Evolutionary conservation across 2,329 filamentous ascomycete genomes (phyloP).

Genomic region (Beauveria brongniartii): DNA sequence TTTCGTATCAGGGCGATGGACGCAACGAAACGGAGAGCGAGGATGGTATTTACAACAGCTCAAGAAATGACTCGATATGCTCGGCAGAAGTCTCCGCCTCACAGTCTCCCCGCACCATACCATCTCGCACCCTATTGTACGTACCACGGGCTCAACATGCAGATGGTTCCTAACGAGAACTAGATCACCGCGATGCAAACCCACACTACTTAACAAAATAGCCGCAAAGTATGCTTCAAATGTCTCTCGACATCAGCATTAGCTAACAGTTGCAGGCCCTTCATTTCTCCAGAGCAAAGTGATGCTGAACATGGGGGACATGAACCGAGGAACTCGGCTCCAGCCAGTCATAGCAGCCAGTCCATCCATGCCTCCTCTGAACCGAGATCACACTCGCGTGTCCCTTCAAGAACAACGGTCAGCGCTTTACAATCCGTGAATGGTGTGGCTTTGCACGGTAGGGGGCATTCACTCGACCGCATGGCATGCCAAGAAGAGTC

Average conservation of each 20-base stretch:
- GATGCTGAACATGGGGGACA: background rate
- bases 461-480: background rate
- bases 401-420: slow-evolving; percentile 46
- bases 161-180: background rate
- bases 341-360: slow-evolving; percentile 44
- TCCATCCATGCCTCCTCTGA: slow-evolving; percentile 41
- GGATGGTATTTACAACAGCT: background rate
- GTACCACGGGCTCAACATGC: background rate
- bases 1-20: background rate
- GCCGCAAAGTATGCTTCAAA: slow-evolving; percentile 3
- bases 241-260: background rate
- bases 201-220: background rate
- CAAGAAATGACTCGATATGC: slow-evolving; percentile 7
- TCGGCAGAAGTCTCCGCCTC: background rate
- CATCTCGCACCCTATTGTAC: background rate
- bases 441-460: slow-evolving; percentile 15
- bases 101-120: background rate
- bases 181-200: slow-evolving; percentile 4
- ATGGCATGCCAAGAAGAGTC: background rate
- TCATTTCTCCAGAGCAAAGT: slow-evolving; percentile 23
- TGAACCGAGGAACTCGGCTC: slow-evolving; percentile 31
- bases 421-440: slow-evolving; percentile 27
- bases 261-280: slow-evolving; percentile 17
- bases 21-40: slow-evolving; percentile 5
- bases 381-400: slow-evolving; percentile 41